phyloP scores from a whole-genome alignment of 192 early-diverging fungal species.

The Diversispora eburnea region DNA sequence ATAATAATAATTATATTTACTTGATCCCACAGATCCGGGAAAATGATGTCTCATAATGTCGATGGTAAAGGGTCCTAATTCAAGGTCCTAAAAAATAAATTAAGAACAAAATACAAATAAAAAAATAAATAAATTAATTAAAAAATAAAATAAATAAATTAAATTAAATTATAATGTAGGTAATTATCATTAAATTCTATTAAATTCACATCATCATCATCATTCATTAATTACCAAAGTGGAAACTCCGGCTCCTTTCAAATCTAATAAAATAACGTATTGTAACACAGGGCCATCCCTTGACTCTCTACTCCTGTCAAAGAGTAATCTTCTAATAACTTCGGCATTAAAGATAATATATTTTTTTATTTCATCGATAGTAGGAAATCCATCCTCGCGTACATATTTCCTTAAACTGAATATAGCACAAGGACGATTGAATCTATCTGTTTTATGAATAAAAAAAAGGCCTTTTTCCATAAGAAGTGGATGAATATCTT shows the following conservation, averaged over 20 bases:
- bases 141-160: background rate
- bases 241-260: slow-evolving; percentile 23
- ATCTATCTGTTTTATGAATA: slow-evolving; percentile 39
- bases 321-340: slow-evolving; percentile 37
- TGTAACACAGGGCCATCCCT: slow-evolving; percentile 20
- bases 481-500: slow-evolving; percentile 28
- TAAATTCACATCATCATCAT: too few relatives aligned
- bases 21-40: slow-evolving; percentile 12
- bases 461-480: slow-evolving; percentile 37
- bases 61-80: slow-evolving; percentile 14
- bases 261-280: slow-evolving; percentile 21
- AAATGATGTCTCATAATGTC: slow-evolving; percentile 20
- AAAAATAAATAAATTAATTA: background rate
- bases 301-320: slow-evolving; percentile 34
- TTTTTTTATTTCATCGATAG: slow-evolving; percentile 31
- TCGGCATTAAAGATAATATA: slow-evolving; percentile 44
- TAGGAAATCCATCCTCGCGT: slow-evolving; percentile 5
- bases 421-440: slow-evolving; percentile 37
- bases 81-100: slow-evolving; percentile 7
- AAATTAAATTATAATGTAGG: background rate
- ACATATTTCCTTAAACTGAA: slow-evolving; percentile 34
- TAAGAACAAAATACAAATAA: background rate
- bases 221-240: slow-evolving; percentile 9
- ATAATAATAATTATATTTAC: slow-evolving; percentile 13
- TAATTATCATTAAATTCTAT: background rate